Evolutionary conservation across 2,329 filamentous ascomycete genomes (phyloP), one percentile per base, ranked within the genome.

Genomic region (Acrocalymma vagum): DNA sequence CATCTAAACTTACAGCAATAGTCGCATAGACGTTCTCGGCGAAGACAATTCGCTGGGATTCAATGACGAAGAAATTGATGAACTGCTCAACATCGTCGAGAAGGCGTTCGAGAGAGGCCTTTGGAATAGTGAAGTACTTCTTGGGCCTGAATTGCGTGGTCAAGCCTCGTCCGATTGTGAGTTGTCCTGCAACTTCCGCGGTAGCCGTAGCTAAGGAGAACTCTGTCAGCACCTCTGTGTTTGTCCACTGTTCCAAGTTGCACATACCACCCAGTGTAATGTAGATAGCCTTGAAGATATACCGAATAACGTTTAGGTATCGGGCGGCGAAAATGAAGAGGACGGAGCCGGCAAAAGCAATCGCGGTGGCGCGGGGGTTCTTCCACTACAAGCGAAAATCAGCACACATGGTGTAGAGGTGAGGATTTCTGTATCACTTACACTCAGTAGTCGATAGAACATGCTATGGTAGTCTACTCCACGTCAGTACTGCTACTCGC

Each of bases 51-150:
- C 83, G 79, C 73, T 86, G 83, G 63, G 83, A 81, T 64, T 86
- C 83, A 49, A 86, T 84, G 54, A 86, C 76, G 69, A 85, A 83
- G 72, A 86, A 86, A 73, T 86, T 85, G 70, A 82, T 75, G 38
- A 86, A 72, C 70, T 86, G 82, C 65, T 83, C 81, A 10, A 84
- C 63, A 62, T 86, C 83, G 51, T 83, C 82, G 32, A 83, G 70
- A 15, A 82, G 69, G 42, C 77, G 79, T 65, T 86, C 83, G 23
- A 85, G 74, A 32, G 79, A 81, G 55, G 85, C 83, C 63, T 82
- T 82, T 23, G 82, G 81, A 43, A 86, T 79, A 32, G 79, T 84
- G 72, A 83, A 86, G 76, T 86, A 86, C 62, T 80, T 80, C 60
- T 76, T 77, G 16, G 83, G 83, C 43, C 83, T 77, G 71, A 86